Evolutionary conservation across 306 rosid genomes (phyloP), one percentile per base, ranked within the genome.

Genomic region (Cicer arietinum): DNA sequence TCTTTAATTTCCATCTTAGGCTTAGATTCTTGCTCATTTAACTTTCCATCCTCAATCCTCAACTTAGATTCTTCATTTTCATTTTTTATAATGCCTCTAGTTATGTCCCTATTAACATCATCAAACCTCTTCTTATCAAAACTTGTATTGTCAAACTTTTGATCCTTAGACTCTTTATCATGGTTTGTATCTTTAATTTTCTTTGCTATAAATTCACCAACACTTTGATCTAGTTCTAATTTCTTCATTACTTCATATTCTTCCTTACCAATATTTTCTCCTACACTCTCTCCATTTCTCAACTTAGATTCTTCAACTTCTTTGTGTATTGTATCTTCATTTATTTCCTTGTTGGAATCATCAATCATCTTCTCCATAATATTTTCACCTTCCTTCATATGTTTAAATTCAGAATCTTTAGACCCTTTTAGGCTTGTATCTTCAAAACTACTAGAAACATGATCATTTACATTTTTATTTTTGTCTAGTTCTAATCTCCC

Each of bases 381-480:
- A 47, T 10, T 10, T 44, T 51, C 69, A 9, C 47, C 67, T 54
- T 10, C 80, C 42, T 67, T 71, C 44, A 18, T 50, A 14, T 25
- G 67, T 18, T 59, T 14, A 59, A 58, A 50, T 42, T 52, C n/a
- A 12, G 8, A 37, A 10, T 74, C 71, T 54, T 59, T 43, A 39
- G 70, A n/a, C 20, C 42, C 70, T 54, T 52, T 46, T 22, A 68
- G 50, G n/a, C 81, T 76, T 43, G 67, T 73, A 30, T 78, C 79
- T 20, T 71, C 80, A 43, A 43, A 7, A 43, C 46, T 43, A 43
- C 46, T 43, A 43, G 46, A 43, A 43, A 48, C 44, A 10, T 79
- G 52, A 69, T 79, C 70, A 52, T 45, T 52, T 61, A 77, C 70
- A 52, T 45, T 52, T 61, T 57, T 77, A 42, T 1, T 47, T 79